Evolutionary conservation across 1,139 yeast species (phyloP).

Genomic region (Schwanniomyces etchellsii): DNA sequence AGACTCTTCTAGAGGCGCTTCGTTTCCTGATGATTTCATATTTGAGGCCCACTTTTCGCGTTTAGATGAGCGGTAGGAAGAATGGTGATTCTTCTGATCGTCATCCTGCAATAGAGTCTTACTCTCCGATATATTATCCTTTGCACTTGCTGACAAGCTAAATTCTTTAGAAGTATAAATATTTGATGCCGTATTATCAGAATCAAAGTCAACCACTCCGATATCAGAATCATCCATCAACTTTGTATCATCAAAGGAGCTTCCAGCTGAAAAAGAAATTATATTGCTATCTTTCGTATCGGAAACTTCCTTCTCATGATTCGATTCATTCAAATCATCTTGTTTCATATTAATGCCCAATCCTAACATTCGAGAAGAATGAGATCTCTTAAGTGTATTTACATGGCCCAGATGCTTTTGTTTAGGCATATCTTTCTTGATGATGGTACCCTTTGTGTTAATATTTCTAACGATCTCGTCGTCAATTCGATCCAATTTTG

Average conservation of each 20-base stretch:
- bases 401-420: conserved; percentile 20
- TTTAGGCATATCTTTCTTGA: conserved; percentile 16
- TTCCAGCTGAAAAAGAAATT: neutral
- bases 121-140: neutral
- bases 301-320: no score
- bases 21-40: neutral
- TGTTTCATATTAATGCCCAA: conserved; percentile 14
- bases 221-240: neutral
- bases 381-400: no score
- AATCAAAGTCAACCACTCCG: neutral
- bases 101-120: neutral
- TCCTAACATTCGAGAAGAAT: neutral
- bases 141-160: no score
- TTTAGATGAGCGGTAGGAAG: neutral
- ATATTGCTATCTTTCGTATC: no score
- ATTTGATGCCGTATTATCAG: neutral
- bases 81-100: neutral
- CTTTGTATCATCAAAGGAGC: neutral
- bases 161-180: neutral
- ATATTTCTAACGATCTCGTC: conserved; percentile 22
- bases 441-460: conserved; percentile 27
- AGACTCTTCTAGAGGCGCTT: conserved; percentile 8
- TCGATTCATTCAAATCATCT: conserved; percentile 21
- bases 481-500: conserved; percentile 22
- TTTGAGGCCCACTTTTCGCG: neutral